A percentile compares a stretch with the other conserved stretches of the same genome.
These are phyloP conservation scores for Peltaster fructicola DNA, from an alignment of 2,329 filamentous ascomycete genomes.

Conservation along the genomic window DNA sequence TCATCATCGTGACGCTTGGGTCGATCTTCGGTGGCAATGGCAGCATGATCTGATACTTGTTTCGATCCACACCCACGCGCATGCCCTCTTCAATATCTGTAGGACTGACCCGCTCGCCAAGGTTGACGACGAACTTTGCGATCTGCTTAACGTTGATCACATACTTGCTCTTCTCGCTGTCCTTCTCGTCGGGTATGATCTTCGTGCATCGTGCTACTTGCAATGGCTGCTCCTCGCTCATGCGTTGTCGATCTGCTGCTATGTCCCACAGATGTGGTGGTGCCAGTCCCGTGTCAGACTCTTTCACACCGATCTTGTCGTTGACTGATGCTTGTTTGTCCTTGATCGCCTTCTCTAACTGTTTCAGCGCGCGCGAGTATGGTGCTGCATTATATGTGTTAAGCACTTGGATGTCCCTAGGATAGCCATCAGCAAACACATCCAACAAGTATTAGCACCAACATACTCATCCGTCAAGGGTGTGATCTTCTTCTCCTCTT, in stretches of 20 bases:
- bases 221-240: slow-evolving; percentile 93
- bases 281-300: slow-evolving; percentile 95
- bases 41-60: slow-evolving; percentile 97
- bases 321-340: slow-evolving; percentile 97
- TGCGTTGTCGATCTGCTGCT: slow-evolving; percentile 91
- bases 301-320: slow-evolving; percentile 82
- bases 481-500: slow-evolving; percentile 99
- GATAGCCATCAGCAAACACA: too few relatives aligned
- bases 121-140: slow-evolving; percentile 95
- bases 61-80: slow-evolving; percentile 91
- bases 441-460: slow-evolving; percentile 15
- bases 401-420: slow-evolving; percentile 92
- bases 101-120: slow-evolving; percentile 88
- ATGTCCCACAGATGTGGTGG: slow-evolving; percentile 98
- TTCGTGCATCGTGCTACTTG: slow-evolving; percentile 98
- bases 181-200: slow-evolving; percentile 94
- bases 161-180: slow-evolving; percentile 97
- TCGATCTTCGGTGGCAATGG: slow-evolving; percentile 97
- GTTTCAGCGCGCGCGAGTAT: slow-evolving; percentile 84
- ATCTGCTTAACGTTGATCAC: slow-evolving; percentile 99
- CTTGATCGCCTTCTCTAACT: slow-evolving; percentile 98
- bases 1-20: slow-evolving; percentile 99
- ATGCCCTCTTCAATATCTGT: slow-evolving; percentile 99
- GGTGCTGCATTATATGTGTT: slow-evolving; percentile 98
- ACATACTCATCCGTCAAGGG: slow-evolving; percentile 88